Evolutionary conservation across 1,139 yeast genomes (phyloP).

Genomic region (Blastobotrys raffinosifermentans): DNA sequence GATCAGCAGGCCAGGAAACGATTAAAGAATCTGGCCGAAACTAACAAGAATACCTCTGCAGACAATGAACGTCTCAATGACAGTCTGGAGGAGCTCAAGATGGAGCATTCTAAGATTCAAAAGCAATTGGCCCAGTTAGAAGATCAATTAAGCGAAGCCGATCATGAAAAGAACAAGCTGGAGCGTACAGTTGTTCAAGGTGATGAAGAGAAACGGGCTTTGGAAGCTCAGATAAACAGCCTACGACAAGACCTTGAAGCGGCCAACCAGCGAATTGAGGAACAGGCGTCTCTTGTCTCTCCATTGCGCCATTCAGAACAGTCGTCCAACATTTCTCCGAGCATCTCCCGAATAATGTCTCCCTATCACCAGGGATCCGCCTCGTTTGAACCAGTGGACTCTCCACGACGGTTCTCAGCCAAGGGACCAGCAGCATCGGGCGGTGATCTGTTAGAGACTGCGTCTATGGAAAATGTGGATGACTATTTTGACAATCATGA

Average conservation of each 20-base stretch:
- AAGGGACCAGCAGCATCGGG: neutral
- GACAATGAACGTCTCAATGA: conserved; percentile 25
- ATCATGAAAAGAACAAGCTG: conserved; percentile 4
- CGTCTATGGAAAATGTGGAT: neutral
- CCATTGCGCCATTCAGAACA: conserved; percentile 5
- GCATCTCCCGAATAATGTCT: neutral
- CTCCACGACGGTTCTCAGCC: neutral
- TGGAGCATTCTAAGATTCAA: conserved; percentile 11
- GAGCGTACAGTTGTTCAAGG: conserved; percentile 3
- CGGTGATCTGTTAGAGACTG: neutral
- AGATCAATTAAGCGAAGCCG: conserved; percentile 12
- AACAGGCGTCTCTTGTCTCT: conserved; percentile 1
- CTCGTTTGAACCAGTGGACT: neutral
- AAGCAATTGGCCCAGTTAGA: conserved; percentile 19
- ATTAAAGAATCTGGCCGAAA: conserved; percentile 21
- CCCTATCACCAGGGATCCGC: neutral
- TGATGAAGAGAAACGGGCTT: conserved; percentile 8
- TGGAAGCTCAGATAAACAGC: conserved; percentile 17
- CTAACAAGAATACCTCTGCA: conserved; percentile 15
- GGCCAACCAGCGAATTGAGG: neutral
- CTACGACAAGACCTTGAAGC: conserved; percentile 10
- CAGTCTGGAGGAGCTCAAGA: conserved; percentile 26
- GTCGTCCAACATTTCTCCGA: too few relatives aligned
- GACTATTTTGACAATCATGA: conserved; percentile 1
- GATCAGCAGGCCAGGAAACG: conserved; percentile 23